phyloP scores from a whole-genome alignment of 139 green algal species.

The Desmodesmus armatus region DNA sequence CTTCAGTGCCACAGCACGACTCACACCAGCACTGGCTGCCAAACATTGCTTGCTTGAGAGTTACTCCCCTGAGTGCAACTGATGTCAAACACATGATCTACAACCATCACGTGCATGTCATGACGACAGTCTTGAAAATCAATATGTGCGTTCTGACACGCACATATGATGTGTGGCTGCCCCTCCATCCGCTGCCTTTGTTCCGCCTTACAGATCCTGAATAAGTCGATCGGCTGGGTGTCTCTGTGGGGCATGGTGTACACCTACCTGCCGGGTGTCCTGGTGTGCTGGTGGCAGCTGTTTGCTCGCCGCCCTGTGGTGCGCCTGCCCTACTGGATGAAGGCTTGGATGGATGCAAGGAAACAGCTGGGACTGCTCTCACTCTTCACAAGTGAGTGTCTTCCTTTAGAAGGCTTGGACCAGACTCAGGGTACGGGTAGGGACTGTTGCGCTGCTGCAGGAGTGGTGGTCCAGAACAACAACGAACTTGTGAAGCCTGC shows the following conservation, averaged over 20 bases:
- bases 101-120: too few relatives aligned
- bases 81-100: too few relatives aligned
- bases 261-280: slow-evolving; percentile 47
- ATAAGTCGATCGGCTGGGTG: slow-evolving; percentile 46
- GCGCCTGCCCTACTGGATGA: slow-evolving; percentile 38
- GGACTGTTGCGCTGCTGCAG: too few relatives aligned
- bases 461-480: too few relatives aligned
- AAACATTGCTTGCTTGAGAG: too few relatives aligned
- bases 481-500: too few relatives aligned
- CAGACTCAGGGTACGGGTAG: too few relatives aligned
- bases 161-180: too few relatives aligned
- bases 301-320: neutral
- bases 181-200: neutral
- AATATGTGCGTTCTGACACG: neutral
- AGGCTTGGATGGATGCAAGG: slow-evolving; percentile 34
- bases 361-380: slow-evolving; percentile 23
- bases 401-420: too few relatives aligned
- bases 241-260: slow-evolving; percentile 52
- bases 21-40: too few relatives aligned
- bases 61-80: too few relatives aligned
- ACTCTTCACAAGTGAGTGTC: slow-evolving; percentile 2
- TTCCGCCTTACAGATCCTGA: slow-evolving; percentile 30
- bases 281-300: slow-evolving; percentile 41
- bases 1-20: too few relatives aligned
- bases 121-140: neutral